Evolutionary conservation across 1,284 basidiomycete species (phyloP).

Genomic region (Puccinia polysora): DNA sequence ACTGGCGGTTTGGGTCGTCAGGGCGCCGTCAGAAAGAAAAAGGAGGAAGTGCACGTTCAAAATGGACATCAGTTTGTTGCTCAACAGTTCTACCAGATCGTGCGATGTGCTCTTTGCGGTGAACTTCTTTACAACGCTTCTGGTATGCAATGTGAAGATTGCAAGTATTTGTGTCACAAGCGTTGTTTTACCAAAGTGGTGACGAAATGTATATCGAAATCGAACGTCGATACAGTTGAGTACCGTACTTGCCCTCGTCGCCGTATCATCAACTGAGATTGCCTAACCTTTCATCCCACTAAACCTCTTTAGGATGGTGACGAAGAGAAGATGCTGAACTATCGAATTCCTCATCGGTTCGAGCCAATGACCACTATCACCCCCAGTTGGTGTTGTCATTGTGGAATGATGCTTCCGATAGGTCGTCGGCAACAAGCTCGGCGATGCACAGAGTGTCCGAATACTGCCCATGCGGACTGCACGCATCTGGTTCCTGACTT

Average conservation of each 20-base stretch:
- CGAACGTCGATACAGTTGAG: constrained; percentile 71
- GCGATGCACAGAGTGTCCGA: constrained; percentile 83
- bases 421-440: constrained; percentile 87
- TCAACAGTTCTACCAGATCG: constrained; percentile 89
- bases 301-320: constrained; percentile 68
- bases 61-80: constrained; percentile 98
- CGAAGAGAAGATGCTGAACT: constrained; percentile 92
- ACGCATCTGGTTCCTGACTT: constrained; percentile 98
- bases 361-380: constrained; percentile 94
- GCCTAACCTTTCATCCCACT: not conserved
- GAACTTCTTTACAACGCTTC: constrained; percentile 95
- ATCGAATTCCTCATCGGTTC: constrained; percentile 98
- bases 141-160: constrained; percentile 99
- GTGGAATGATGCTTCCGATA: constrained; percentile 83
- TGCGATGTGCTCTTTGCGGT: constrained; percentile 93
- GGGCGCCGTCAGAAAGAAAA: constrained; percentile 94
- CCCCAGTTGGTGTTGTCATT: constrained; percentile 99
- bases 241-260: constrained; percentile 53
- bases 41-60: constrained; percentile 98
- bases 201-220: constrained; percentile 98
- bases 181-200: constrained; percentile 99
- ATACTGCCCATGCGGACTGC: constrained; percentile 96
- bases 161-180: constrained; percentile 97
- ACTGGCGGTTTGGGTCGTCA: constrained; percentile 87
- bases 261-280: constrained; percentile 1